Base-by-base conservation (phyloP, 768 basidiomycete species). In the Hericium erinaceus region DNA sequence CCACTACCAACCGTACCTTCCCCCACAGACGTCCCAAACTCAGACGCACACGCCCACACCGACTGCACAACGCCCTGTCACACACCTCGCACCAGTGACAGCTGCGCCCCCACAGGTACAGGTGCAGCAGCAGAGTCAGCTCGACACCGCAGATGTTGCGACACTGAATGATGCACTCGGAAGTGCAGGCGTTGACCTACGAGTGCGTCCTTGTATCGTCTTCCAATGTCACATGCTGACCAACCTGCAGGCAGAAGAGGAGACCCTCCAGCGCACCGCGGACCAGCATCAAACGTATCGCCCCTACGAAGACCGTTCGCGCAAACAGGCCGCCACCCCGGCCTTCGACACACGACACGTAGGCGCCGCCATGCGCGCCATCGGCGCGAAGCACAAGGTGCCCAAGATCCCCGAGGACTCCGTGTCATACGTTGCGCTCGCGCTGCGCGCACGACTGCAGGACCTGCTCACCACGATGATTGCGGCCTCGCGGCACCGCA, bases 141-240 rank as follows among this genome's bases (percentile, higher is more conserved):
- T 83, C 57, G 87, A 87, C 62, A 83, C 82, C 2, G 71, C 83
- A 3, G 89, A 92, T 64, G 80, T 92, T 38, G 81, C 89, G 11
- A 88, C 86, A 7, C 65, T 93, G 46, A 92, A 90, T 57, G 90
- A 93, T 63, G 91, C 89, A 4, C 72, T 93, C 1, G 91, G 89
- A 4, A 90, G 89, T 65, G 90, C 89, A 7, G 90, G 91, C 11
- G 89, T 93, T 7, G 91, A 93, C 72, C 72, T 93, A n/a, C 73
- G 87, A 67, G 89, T 88, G 61, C 60, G 77, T 69, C 16, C 37
- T 15, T 28, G 56, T 37, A 28, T 40, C 48, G 41, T 8, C 33
- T 12, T 44, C 39, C n/a, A 3, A 10, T 7, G 37, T 13, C 28
- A 22, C 39, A 18, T 7, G 37, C 39, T 58, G 44, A 55, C 59